Evolutionary conservation across 768 basidiomycete genomes (phyloP).

Genomic region (Suillus hirtellus): DNA sequence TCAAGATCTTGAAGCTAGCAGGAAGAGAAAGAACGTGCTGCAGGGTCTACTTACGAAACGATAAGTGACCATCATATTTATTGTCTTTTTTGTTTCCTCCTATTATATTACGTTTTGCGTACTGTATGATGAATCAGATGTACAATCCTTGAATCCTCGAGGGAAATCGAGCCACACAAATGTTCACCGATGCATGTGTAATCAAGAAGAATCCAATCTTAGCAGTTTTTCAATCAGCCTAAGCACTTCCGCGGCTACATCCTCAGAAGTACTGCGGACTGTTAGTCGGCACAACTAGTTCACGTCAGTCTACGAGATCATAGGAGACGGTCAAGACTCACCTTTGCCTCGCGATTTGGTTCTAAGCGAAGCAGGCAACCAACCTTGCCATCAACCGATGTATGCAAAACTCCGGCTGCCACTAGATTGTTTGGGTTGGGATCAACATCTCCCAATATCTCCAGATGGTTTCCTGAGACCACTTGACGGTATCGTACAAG

Average conservation of each 20-base stretch:
- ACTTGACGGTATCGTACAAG: conserved; percentile 70
- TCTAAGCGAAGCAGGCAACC: conserved; percentile 92
- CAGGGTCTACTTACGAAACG: conserved; percentile 41
- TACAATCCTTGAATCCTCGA: conserved; percentile 17
- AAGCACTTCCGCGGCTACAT: conserved; percentile 74
- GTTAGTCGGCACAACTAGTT: conserved; percentile 87
- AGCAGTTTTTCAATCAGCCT: conserved; percentile 46
- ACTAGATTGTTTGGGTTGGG: conserved; percentile 94
- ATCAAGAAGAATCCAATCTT: conserved; percentile 25
- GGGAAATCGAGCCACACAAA: conserved; percentile 4
- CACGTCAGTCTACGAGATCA: conserved; percentile 5
- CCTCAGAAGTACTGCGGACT: conserved; percentile 92
- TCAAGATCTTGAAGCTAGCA: conserved; percentile 24
- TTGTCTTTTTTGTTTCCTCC: conserved; percentile 11
- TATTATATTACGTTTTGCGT: conserved; percentile 21
- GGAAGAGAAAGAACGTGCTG: conserved; percentile 41
- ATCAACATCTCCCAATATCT: conserved; percentile 82
- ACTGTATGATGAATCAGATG: conserved; percentile 25
- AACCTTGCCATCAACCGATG: conserved; percentile 88
- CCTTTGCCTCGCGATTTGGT: conserved; percentile 95
- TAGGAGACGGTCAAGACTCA: conserved; percentile 34
- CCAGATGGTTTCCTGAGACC: conserved; percentile 74
- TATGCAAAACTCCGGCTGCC: conserved; percentile 94
- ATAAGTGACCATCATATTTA: conserved; percentile 18
- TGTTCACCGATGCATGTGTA: neutral